These are phyloP conservation scores for Asterophora lycoperdoides DNA, from an alignment of 768 basidiomycete genomes.

Conservation along the genomic window DNA sequence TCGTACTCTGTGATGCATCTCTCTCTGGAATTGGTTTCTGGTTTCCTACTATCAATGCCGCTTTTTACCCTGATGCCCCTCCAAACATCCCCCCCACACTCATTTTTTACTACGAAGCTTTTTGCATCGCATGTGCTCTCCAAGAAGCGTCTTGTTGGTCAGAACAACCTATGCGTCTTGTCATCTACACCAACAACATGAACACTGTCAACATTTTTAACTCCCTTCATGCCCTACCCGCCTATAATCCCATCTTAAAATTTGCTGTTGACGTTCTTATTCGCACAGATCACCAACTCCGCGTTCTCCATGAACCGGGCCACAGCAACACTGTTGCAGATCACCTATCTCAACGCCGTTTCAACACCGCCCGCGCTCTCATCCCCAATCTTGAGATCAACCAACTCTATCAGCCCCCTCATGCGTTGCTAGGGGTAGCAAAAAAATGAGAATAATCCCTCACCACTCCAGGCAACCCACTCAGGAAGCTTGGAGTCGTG, in stretches of 20 bases:
- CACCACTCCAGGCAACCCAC: conserved; percentile 22
- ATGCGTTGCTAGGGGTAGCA: conserved; percentile 23
- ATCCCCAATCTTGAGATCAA: conserved; percentile 1
- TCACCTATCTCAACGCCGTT: conserved; percentile 15
- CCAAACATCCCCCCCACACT: not conserved
- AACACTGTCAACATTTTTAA: conserved; percentile 23
- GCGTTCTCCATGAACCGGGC: conserved; percentile 15
- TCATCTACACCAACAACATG: conserved; percentile 21
- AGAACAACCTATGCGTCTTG: not conserved
- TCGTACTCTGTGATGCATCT: conserved; percentile 24
- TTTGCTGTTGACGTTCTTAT: conserved; percentile 15
- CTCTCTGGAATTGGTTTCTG: conserved; percentile 21
- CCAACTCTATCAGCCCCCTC: conserved; percentile 19
- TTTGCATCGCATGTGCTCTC: conserved; percentile 18
- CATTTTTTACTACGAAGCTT: conserved; percentile 27
- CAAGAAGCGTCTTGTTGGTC: conserved; percentile 1
- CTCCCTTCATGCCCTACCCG: not conserved
- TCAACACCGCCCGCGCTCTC: not conserved
- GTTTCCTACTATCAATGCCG: conserved; percentile 8
- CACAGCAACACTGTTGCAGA: conserved; percentile 18
- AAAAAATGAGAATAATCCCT: conserved; percentile 16
- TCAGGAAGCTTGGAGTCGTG: conserved; percentile 27
- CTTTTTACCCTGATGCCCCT: conserved; percentile 11
- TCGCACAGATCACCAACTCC: conserved; percentile 7
- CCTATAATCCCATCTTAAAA: conserved; percentile 17